phyloP scores from a whole-genome alignment of 1,139 yeast species.

The Geotrichum reessii region DNA sequence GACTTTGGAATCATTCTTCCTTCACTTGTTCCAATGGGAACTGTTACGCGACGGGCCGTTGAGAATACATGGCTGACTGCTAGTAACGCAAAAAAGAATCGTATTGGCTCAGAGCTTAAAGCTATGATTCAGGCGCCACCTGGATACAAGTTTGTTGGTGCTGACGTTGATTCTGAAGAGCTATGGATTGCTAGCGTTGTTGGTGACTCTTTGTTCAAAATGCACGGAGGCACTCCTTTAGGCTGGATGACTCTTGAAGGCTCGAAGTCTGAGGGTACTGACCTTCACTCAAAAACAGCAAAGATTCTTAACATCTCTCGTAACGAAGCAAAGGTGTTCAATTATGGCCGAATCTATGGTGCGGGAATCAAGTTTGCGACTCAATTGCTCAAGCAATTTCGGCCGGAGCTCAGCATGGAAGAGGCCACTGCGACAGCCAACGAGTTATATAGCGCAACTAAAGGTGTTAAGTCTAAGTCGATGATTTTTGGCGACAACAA shows the following conservation, averaged over 20 bases:
- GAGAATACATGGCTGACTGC: conserved; percentile 98
- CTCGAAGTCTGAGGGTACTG: conserved; percentile 83
- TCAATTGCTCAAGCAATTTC: conserved; percentile 72
- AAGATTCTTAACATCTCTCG: conserved; percentile 81
- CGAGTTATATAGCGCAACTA: conserved; percentile 69
- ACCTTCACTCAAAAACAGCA: conserved; percentile 92
- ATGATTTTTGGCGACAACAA: conserved; percentile 37
- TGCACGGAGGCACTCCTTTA: conserved; percentile 93
- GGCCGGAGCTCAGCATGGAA: conserved; percentile 58
- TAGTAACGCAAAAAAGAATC: conserved; percentile 75
- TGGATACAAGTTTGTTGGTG: conserved; percentile 92
- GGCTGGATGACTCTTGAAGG: conserved; percentile 99
- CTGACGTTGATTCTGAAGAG: conserved; percentile 95
- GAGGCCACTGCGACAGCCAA: conserved; percentile 68
- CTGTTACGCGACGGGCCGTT: conserved; percentile 92
- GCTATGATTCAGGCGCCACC: conserved; percentile 80
- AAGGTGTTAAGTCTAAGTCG: conserved; percentile 52
- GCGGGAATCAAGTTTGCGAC: conserved; percentile 93
- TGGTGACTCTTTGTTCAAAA: conserved; percentile 82
- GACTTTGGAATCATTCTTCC: conserved; percentile 77
- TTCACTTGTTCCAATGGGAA: conserved; percentile 85
- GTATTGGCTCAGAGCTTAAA: conserved; percentile 92
- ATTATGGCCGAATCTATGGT: conserved; percentile 95
- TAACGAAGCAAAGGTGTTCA: conserved; percentile 89
- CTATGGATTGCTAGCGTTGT: conserved; percentile 95